These are phyloP conservation scores for Starmerella geochares DNA, from an alignment of 805 yeast genomes.

Conservation along the genomic window DNA sequence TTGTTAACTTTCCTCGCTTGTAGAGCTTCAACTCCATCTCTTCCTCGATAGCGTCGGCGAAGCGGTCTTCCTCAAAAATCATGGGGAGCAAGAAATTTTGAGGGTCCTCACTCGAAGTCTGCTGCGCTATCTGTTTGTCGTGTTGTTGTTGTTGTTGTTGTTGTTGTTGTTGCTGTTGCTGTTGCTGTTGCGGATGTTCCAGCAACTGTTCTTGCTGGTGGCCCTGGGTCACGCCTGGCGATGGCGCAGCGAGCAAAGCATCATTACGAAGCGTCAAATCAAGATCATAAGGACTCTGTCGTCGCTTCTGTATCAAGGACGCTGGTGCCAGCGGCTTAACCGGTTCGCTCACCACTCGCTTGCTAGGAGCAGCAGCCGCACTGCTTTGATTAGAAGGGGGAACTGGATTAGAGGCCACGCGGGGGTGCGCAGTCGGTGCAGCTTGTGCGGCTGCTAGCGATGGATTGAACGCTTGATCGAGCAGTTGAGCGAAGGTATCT, in stretches of 20 bases:
- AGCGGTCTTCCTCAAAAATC: conserved; percentile 35
- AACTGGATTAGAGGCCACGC: background rate
- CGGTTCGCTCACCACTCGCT: conserved; percentile 12
- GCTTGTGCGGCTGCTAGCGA: background rate
- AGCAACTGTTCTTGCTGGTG: no score
- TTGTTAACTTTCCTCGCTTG: conserved; percentile 11
- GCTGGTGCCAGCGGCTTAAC: background rate
- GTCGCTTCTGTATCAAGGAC: background rate
- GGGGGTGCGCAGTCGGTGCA: no score
- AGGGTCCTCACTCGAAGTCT: background rate
- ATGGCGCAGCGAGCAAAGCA: background rate
- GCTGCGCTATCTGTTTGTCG: background rate
- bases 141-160: background rate
- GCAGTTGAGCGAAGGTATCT: conserved; percentile 28
- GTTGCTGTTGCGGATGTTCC: background rate
- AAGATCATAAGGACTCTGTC: conserved; percentile 1
- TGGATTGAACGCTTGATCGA: conserved; percentile 29
- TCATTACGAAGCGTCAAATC: background rate
- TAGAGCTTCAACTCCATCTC: conserved; percentile 29
- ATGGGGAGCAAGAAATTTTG: conserved; percentile 30
- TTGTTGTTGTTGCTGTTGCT: background rate
- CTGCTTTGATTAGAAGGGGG: background rate
- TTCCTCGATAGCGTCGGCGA: conserved; percentile 34
- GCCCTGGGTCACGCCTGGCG: background rate
- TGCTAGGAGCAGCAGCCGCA: conserved; percentile 6